Conservation (phyloP, 768 basidiomycete genomes). For the Macrolepiota albuminosa region DNA sequence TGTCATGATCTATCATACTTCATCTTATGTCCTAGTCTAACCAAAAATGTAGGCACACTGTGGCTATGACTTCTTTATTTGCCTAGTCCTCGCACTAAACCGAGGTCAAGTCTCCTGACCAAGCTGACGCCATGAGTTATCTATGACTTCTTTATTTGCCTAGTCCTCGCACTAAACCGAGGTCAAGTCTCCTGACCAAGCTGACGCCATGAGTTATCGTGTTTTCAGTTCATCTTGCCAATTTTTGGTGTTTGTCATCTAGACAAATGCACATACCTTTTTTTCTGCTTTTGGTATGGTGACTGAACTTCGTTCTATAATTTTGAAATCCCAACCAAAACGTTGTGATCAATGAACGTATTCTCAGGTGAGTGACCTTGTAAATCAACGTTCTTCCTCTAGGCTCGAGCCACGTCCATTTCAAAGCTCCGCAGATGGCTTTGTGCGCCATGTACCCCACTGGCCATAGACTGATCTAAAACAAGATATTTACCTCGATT, state of each 20-base stretch:
- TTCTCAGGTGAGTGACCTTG: not conserved
- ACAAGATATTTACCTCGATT: not conserved
- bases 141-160: constrained; percentile 5
- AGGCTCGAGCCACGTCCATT: too few species aligned
- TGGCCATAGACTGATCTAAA: not conserved
- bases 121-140: not conserved
- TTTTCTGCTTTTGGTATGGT: not conserved
- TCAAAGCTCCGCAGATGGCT: not conserved
- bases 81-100: not conserved
- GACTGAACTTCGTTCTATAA: not conserved
- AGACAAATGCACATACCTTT: not conserved
- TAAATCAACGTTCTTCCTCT: not conserved
- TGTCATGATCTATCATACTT: not conserved
- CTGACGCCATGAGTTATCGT: too few species aligned
- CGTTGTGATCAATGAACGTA: too few species aligned
- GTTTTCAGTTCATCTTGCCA: not conserved
- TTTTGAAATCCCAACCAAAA: not conserved
- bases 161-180: not conserved
- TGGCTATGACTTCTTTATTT: constrained; percentile 4
- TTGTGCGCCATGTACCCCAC: not conserved
- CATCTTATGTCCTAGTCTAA: not conserved
- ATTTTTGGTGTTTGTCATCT: not conserved
- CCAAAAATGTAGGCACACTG: not conserved
- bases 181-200: not conserved
- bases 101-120: not conserved